Evolutionary conservation across 495 filamentous ascomycete genomes (phyloP).

Genomic region (Pseudotulostoma volvatum): DNA sequence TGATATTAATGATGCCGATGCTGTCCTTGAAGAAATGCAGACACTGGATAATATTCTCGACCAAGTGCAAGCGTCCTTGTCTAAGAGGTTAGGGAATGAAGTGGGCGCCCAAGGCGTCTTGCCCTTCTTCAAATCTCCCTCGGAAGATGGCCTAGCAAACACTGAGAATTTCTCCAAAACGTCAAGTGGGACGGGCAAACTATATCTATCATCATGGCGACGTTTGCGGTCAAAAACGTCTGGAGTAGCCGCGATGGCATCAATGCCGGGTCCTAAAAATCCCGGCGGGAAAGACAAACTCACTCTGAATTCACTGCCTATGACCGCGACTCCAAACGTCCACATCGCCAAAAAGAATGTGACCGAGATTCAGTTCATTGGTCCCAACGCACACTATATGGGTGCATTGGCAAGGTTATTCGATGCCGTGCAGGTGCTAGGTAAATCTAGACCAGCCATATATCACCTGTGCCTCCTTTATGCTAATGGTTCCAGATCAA

Average conservation of each 20-base stretch:
- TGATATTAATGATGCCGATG: constrained; percentile 76
- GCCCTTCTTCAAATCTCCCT: constrained; percentile 50
- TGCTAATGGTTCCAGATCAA: constrained; percentile 49
- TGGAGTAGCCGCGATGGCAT: constrained; percentile 15
- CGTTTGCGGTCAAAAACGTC: constrained; percentile 79
- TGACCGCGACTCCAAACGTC: constrained; percentile 49
- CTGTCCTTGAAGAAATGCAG: constrained; percentile 90
- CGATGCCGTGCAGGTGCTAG: constrained; percentile 84
- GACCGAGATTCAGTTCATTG: constrained; percentile 49
- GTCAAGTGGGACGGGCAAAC: constrained; percentile 46
- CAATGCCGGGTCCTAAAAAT: constrained; percentile 16
- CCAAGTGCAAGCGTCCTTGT: constrained; percentile 56
- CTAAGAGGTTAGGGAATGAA: constrained; percentile 77
- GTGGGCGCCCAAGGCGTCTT: constrained; percentile 63
- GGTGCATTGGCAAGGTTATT: constrained; percentile 77
- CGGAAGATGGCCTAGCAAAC: constrained; percentile 2
- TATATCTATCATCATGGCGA: constrained; percentile 59
- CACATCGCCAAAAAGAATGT: constrained; percentile 52
- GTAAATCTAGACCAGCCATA: constrained; percentile 37
- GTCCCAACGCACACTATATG: constrained; percentile 84
- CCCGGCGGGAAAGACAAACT: constrained; percentile 42
- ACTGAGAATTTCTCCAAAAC: constrained; percentile 32
- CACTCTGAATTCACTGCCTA: constrained; percentile 59
- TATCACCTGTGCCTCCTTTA: not conserved
- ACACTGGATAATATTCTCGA: constrained; percentile 76